Evolutionary conservation across 371 early-diverging fungal genomes (phyloP), one percentile per base, ranked within the genome.

Genomic region (Hamiltosporidium tvaerminnensis): DNA sequence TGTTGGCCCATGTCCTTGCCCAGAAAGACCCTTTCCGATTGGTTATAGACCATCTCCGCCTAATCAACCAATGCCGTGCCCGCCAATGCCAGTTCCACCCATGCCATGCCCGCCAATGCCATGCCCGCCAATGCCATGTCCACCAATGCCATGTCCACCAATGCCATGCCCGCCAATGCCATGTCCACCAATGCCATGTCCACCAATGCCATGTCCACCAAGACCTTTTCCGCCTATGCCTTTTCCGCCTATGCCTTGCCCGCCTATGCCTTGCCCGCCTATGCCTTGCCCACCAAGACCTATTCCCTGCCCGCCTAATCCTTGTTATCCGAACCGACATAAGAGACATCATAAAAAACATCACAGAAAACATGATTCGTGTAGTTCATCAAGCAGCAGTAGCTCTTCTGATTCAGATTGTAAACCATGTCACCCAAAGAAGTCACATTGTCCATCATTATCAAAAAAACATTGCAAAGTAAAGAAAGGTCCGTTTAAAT

Each of bases 1-100:
- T 57, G n/a, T 12, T 55, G 31, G 4, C 2, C 30, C 0, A 30
- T 41, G 60, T 56, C 50, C 54, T 2, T 55, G 58, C 30, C 37
- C 38, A 30, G 9, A 5, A 7, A 7, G 30, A 14, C 14, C 7
- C 44, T 5, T 7, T 7, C 50, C 50, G 3, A 3, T 14, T 3
- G 50, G 3, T 50, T 34, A 36, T 30, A 9, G 36, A 7, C 32
- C 14, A 12, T 3, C 35, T 5, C 30, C 16, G 16, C 7, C 53
- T 7, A 12, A 4, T 41, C 16, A 52, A 33, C 53, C 53, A 7
- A 16, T 52, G 4, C 32, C 35, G 4, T 56, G 32, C 30, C 37
- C 39, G 3, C 34, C 34, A 12, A 9, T 9, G 35, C 5, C 30
- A 7, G 56, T 56, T 38, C 53, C 53, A 30, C n/a, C n/a, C n/a